A percentile compares a stretch with the other conserved stretches of the same genome.
These are phyloP conservation scores for Globisporangium cylindrosporum DNA, from an alignment of 352 stramenopile species.

Conservation along the genomic window DNA sequence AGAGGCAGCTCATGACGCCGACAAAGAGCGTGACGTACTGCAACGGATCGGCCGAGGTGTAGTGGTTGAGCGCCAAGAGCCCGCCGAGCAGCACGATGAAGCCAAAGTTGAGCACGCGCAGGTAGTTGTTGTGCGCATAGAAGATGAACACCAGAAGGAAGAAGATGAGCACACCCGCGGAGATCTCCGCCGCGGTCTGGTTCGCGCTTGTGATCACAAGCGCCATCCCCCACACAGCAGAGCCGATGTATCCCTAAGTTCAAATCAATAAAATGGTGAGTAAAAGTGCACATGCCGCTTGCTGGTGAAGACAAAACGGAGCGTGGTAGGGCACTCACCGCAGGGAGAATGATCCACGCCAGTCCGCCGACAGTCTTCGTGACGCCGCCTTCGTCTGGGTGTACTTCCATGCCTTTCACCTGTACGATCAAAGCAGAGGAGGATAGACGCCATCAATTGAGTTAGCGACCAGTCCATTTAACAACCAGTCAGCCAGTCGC, in stretches of 20 bases:
- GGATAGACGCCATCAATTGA: neutral
- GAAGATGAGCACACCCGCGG: conserved; percentile 83
- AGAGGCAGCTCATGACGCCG: conserved; percentile 90
- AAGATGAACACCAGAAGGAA: conserved; percentile 86
- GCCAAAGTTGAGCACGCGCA: conserved; percentile 74
- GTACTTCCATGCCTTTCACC: conserved; percentile 88
- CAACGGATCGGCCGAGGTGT: conserved; percentile 58
- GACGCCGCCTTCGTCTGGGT: conserved; percentile 84
- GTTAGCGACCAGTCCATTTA: neutral
- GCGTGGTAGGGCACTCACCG: conserved; percentile 29
- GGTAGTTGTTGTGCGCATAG: conserved; percentile 85
- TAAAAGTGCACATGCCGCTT: neutral
- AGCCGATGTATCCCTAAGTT: conserved; percentile 79
- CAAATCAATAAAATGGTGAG: neutral
- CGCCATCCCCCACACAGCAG: conserved; percentile 82
- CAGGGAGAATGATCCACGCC: conserved; percentile 71
- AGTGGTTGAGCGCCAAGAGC: conserved; percentile 68
- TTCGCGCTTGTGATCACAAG: conserved; percentile 74
- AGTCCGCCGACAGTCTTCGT: conserved; percentile 78
- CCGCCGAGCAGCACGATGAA: conserved; percentile 84
- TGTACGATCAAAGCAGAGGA: conserved; percentile 10
- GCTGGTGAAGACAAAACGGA: neutral
- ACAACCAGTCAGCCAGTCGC: neutral
- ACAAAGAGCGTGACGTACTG: conserved; percentile 88
- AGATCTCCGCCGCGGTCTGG: conserved; percentile 57